Conservation (phyloP, 2,329 filamentous ascomycete genomes). For the Incumbomyces delicatus region DNA sequence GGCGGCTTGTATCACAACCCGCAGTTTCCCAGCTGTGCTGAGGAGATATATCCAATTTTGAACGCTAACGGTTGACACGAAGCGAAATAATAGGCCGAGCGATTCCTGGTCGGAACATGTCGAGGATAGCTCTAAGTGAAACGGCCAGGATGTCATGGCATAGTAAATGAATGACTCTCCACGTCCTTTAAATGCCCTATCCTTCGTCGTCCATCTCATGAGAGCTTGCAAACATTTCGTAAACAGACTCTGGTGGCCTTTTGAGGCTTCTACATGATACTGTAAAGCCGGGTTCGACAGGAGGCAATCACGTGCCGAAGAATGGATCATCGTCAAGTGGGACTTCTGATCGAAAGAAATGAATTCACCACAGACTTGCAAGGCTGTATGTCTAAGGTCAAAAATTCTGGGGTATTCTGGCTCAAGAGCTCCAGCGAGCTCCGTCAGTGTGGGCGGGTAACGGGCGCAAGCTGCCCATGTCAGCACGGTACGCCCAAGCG, state of each 20-base stretch:
- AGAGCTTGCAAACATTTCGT: constrained; percentile 20
- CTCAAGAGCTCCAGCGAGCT: constrained; percentile 21
- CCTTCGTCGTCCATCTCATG: neutral
- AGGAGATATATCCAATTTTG: constrained; percentile 28
- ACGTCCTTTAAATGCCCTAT: neutral
- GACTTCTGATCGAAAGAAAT: constrained; percentile 19
- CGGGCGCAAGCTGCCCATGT: constrained; percentile 21
- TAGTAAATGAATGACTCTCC: constrained; percentile 11
- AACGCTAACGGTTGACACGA: constrained; percentile 15
- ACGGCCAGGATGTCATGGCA: constrained; percentile 14
- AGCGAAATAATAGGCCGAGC: constrained; percentile 7
- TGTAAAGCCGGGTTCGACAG: constrained; percentile 4
- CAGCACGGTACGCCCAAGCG: constrained; percentile 19
- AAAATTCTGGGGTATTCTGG: constrained; percentile 16
- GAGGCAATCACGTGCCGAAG: constrained; percentile 21
- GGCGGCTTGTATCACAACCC: constrained; percentile 22
- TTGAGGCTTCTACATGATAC: constrained; percentile 6
- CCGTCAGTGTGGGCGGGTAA: constrained; percentile 19
- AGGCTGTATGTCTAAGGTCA: constrained; percentile 19
- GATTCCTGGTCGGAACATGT: neutral
- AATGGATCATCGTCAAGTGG: constrained; percentile 21
- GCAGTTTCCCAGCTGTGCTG: constrained; percentile 20
- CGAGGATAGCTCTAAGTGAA: constrained; percentile 10
- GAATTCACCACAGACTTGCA: constrained; percentile 23
- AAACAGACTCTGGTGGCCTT: constrained; percentile 16